Evolutionary conservation across 2,329 filamentous ascomycete species (phyloP).

Genomic region (Purpureocillium lavendulum): DNA sequence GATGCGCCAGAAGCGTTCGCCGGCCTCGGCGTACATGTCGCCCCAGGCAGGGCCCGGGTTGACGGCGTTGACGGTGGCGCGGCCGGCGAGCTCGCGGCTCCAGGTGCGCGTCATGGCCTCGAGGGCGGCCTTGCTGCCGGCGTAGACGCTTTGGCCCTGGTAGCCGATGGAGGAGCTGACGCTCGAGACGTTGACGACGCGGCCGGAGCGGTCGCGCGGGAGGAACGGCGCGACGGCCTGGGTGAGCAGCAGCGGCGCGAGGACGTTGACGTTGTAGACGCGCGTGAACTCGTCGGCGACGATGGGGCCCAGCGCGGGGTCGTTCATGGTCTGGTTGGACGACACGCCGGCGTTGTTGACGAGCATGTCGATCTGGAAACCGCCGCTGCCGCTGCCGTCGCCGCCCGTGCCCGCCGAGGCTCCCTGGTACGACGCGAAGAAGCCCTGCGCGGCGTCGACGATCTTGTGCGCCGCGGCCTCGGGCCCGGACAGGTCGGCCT

Average conservation of each 20-base stretch:
- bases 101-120: constrained; percentile 53
- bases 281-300: constrained; percentile 57
- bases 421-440: constrained; percentile 18
- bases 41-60: constrained; percentile 49
- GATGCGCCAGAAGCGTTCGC: constrained; percentile 24
- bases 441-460: constrained; percentile 17
- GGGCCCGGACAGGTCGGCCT: constrained; percentile 20
- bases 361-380: constrained; percentile 64
- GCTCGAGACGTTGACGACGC: constrained; percentile 49
- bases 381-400: too few relatives aligned
- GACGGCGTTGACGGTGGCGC: constrained; percentile 47
- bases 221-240: constrained; percentile 66
- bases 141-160: constrained; percentile 47
- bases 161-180: constrained; percentile 46
- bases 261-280: constrained; percentile 73
- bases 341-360: constrained; percentile 78
- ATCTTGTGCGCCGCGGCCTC: constrained; percentile 16
- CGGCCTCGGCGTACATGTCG: constrained; percentile 38
- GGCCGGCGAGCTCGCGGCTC: constrained; percentile 46
- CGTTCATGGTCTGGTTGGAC: constrained; percentile 55
- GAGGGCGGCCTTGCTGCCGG: constrained; percentile 48
- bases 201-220: constrained; percentile 54
- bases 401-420: constrained; percentile 1
- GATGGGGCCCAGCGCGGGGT: constrained; percentile 42
- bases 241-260: constrained; percentile 69